Conservation (phyloP, 2,329 filamentous ascomycete species). For the Phyllosticta capitalensis region DNA sequence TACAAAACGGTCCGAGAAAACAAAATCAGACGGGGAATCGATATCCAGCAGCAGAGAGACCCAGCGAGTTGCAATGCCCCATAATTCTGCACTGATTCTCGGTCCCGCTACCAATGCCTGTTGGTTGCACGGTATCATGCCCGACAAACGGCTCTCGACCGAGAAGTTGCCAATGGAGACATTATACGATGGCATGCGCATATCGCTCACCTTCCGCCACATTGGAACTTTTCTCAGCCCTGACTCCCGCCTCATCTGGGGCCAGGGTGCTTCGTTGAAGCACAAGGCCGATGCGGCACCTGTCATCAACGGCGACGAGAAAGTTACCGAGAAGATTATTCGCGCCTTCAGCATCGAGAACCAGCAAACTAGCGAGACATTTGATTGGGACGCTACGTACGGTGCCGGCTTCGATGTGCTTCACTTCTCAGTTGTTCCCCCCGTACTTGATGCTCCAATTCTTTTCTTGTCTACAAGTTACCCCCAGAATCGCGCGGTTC, state of each 20-base stretch:
- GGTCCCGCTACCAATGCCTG: constrained; percentile 71
- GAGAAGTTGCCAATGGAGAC: constrained; percentile 64
- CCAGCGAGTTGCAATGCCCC: constrained; percentile 65
- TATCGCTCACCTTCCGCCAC: constrained; percentile 81
- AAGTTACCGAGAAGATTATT: constrained; percentile 60
- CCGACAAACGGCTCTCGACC: constrained; percentile 62
- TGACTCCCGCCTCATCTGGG: constrained; percentile 67
- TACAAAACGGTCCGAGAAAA: constrained; percentile 53
- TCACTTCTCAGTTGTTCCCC: constrained; percentile 38
- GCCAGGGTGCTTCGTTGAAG: constrained; percentile 75
- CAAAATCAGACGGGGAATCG: constrained; percentile 13
- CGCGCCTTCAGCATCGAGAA: constrained; percentile 81
- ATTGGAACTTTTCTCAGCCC: constrained; percentile 77
- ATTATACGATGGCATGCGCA: constrained; percentile 65
- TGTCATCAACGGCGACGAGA: constrained; percentile 57
- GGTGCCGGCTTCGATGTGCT: constrained; percentile 77
- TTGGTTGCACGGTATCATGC: constrained; percentile 88
- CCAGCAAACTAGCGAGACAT: constrained; percentile 44
- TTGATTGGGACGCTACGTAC: constrained; percentile 68
- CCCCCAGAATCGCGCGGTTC: constrained; percentile 23
- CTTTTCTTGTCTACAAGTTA: constrained; percentile 27
- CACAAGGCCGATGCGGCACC: constrained; percentile 46
- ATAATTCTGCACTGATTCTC: constrained; percentile 82
- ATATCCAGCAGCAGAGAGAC: constrained; percentile 40
- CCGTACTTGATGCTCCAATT: constrained; percentile 24